Evolutionary conservation across 148 eudicot species (phyloP).

Genomic region (Tetragonia tetragonoides): DNA sequence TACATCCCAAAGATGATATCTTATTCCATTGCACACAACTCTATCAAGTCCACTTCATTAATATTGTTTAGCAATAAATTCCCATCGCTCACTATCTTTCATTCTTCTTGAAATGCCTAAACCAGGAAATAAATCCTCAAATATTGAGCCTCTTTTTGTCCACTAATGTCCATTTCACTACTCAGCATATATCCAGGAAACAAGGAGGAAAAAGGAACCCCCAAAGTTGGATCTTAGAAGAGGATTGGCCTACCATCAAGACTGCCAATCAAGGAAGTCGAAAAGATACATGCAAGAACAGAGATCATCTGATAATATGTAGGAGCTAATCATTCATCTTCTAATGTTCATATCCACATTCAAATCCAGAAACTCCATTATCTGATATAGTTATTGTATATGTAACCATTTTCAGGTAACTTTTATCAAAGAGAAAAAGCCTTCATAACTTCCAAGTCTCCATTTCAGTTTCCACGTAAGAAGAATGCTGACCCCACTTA

Average conservation of each 20-base stretch:
- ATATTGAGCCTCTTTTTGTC: background rate
- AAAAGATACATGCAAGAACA: background rate
- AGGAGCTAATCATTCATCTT: background rate
- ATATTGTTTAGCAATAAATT: background rate
- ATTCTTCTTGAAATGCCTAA: background rate
- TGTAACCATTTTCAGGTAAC: too few species aligned
- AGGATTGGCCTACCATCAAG: background rate
- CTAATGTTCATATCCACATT: background rate
- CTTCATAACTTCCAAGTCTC: background rate
- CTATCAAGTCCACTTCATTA: too few species aligned
- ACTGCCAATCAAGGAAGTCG: background rate
- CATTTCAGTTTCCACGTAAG: background rate
- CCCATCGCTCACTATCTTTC: background rate
- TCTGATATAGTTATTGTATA: background rate
- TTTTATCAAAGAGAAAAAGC: background rate
- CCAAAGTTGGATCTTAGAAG: background rate
- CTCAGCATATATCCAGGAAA: background rate
- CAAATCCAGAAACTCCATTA: background rate
- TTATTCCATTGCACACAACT: too few species aligned
- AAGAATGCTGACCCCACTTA: background rate
- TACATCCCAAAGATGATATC: background rate
- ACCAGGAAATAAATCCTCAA: background rate
- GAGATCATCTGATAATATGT: background rate
- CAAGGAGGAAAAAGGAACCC: background rate
- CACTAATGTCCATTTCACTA: background rate